These are phyloP conservation scores for Russula sp. DNA, from an alignment of 768 basidiomycete genomes.

Conservation along the genomic window DNA sequence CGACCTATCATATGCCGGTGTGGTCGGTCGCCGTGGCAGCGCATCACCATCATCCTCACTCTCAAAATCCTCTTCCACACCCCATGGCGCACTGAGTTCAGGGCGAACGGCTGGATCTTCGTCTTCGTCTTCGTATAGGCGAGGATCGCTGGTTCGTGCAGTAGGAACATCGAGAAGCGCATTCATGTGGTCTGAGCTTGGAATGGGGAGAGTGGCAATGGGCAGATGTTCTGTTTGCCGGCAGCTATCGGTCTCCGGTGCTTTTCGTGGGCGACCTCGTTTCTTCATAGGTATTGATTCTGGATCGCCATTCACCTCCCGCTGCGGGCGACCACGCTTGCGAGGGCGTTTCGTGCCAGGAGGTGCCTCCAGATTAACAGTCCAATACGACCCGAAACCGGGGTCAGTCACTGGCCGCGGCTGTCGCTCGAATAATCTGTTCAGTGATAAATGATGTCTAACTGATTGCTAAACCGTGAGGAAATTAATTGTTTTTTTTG, in stretches of 20 bases:
- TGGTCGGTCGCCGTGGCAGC: neutral
- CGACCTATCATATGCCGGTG: constrained; percentile 17
- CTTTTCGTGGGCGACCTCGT: constrained; percentile 23
- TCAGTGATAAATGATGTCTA: constrained; percentile 75
- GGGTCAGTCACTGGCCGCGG: constrained; percentile 78
- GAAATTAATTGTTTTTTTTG: neutral
- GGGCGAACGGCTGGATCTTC: constrained; percentile 28
- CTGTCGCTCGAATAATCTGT: constrained; percentile 75
- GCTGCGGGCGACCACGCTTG: constrained; percentile 62
- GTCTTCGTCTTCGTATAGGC: constrained; percentile 30
- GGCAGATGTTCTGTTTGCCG: constrained; percentile 1
- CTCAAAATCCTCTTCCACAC: constrained; percentile 41
- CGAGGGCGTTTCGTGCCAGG: constrained; percentile 82
- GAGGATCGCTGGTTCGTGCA: constrained; percentile 22
- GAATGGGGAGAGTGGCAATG: constrained; percentile 14
- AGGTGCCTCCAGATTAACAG: constrained; percentile 78
- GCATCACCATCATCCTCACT: constrained; percentile 51
- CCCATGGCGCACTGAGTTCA: constrained; percentile 24
- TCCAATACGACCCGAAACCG: constrained; percentile 86
- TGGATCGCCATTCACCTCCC: constrained; percentile 29
- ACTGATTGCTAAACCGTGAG: constrained; percentile 63
- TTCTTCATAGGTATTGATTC: constrained; percentile 17
- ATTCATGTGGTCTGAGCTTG: constrained; percentile 1
- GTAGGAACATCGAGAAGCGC: constrained; percentile 22
- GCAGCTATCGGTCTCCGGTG: constrained; percentile 1